phyloP scores from a whole-genome alignment of 176 grass and related monocot genomes.

The Chrysopogon serrulatus region DNA sequence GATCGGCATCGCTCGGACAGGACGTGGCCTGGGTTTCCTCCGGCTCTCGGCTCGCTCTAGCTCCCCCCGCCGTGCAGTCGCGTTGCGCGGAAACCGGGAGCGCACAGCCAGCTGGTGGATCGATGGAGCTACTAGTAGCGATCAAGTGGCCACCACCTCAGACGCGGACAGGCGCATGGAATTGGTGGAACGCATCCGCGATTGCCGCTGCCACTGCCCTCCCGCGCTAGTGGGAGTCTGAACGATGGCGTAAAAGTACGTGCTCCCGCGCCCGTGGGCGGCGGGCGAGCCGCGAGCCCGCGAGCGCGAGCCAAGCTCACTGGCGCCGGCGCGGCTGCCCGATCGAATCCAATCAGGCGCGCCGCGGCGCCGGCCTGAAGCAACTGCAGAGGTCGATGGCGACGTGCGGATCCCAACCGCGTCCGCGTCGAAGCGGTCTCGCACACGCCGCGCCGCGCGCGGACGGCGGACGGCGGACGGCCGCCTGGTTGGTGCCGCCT shows the following conservation, averaged over 20 bases:
- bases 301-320: not conserved
- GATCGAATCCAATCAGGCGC: not conserved
- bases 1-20: not conserved
- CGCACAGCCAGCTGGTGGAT: not conserved
- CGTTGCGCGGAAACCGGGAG: not conserved
- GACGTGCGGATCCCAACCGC: not conserved
- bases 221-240: no score
- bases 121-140: not conserved
- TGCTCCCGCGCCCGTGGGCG: not conserved
- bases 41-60: not conserved
- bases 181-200: not conserved
- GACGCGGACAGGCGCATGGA: slow-evolving; percentile 6
- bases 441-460: not conserved
- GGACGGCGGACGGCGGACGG: not conserved
- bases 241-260: not conserved
- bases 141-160: not conserved
- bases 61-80: not conserved
- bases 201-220: not conserved
- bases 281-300: not conserved
- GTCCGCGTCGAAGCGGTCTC: not conserved
- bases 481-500: not conserved
- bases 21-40: not conserved
- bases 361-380: not conserved
- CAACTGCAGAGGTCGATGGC: not conserved
- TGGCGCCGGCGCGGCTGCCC: not conserved